Percentiles rank a stretch among this genome's conserved stretches.
These are phyloP conservation scores for Carex kokanica DNA, from an alignment of 176 grass and related monocot genomes.

Conservation along the genomic window DNA sequence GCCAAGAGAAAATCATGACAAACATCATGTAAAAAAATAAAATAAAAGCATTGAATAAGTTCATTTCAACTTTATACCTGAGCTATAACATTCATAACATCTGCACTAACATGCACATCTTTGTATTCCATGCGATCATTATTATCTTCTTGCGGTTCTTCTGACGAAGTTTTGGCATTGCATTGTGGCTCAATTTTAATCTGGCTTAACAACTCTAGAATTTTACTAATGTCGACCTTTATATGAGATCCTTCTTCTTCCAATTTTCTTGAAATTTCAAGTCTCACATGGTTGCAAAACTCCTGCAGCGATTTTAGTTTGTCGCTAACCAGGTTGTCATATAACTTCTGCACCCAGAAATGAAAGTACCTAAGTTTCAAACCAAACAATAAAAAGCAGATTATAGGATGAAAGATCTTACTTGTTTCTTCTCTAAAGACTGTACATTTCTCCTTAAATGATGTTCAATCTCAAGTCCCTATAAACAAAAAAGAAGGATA, in stretches of 20 bases:
- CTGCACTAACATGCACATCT: constrained; percentile 71
- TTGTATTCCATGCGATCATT: constrained; percentile 57
- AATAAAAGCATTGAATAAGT: not conserved
- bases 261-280: constrained; percentile 70
- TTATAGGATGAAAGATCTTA: constrained; percentile 27
- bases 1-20: constrained; percentile 22
- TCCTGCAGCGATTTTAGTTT: constrained; percentile 43
- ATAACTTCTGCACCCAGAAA: constrained; percentile 46
- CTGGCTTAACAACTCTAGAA: constrained; percentile 56
- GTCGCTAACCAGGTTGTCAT: constrained; percentile 51
- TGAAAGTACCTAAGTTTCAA: constrained; percentile 21
- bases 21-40: constrained; percentile 25
- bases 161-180: constrained; percentile 21
- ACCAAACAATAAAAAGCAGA: constrained; percentile 17
- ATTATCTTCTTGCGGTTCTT: constrained; percentile 40
- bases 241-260: constrained; percentile 65
- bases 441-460: constrained; percentile 71
- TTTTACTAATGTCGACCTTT: constrained; percentile 37
- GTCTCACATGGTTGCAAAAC: constrained; percentile 40
- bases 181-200: constrained; percentile 34
- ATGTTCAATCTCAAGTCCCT: constrained; percentile 88
- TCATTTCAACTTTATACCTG: constrained; percentile 39
- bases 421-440: constrained; percentile 70
- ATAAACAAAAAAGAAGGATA: constrained; percentile 25
- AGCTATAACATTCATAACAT: constrained; percentile 29